Evolutionary conservation across 2,329 filamentous ascomycete species (phyloP).

Genomic region (Fusarium nelsonii): DNA sequence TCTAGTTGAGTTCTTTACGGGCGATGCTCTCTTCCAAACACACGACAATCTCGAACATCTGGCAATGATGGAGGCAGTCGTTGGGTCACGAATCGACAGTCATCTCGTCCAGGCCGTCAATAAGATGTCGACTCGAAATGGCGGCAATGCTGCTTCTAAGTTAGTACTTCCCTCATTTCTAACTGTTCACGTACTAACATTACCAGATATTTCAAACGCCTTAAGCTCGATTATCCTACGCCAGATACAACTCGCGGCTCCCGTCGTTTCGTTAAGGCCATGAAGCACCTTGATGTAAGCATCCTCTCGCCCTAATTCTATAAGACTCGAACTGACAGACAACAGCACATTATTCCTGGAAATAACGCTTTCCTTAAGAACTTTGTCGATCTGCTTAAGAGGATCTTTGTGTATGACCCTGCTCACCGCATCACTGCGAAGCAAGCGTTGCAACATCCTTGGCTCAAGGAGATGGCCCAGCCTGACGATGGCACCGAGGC

Average conservation of each 20-base stretch:
- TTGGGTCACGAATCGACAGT: constrained; percentile 68
- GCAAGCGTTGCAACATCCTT: constrained; percentile 73
- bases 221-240: constrained; percentile 74
- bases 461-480: constrained; percentile 73
- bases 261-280: constrained; percentile 76
- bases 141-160: constrained; percentile 74
- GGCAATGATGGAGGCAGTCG: constrained; percentile 81
- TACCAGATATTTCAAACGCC: constrained; percentile 73
- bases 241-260: constrained; percentile 74
- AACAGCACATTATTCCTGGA: constrained; percentile 73
- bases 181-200: constrained; percentile 44
- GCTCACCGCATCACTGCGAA: constrained; percentile 74
- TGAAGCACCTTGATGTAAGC: constrained; percentile 74
- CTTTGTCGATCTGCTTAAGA: constrained; percentile 73
- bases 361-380: constrained; percentile 70
- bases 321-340: constrained; percentile 11
- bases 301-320: not conserved
- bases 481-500: constrained; percentile 77
- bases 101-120: constrained; percentile 64
- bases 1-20: constrained; percentile 78
- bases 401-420: constrained; percentile 77
- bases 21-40: constrained; percentile 78
- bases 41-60: constrained; percentile 79
- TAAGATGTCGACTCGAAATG: constrained; percentile 67
- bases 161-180: constrained; percentile 53